phyloP scores from a whole-genome alignment of 352 stramenopile species.

The Phytophthora megakarya region DNA sequence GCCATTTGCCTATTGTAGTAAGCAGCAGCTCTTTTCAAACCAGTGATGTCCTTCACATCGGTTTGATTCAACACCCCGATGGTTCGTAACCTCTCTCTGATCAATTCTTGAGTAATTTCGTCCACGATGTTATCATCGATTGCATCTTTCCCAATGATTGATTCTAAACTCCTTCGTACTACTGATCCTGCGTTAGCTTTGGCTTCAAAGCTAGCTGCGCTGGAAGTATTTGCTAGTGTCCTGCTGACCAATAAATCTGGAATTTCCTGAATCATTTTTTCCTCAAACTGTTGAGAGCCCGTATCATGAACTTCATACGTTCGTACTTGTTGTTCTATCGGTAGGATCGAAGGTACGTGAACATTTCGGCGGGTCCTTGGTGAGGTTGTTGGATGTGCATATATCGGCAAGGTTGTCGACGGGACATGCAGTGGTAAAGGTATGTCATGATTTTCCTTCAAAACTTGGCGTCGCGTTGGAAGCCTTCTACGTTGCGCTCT shows the following conservation, averaged over 20 bases:
- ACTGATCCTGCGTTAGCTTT: constrained; percentile 13
- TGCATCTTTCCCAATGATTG: constrained; percentile 26
- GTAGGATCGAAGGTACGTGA: neutral
- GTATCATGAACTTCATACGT: constrained; percentile 28
- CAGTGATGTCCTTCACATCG: constrained; percentile 34
- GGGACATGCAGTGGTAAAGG: constrained; percentile 3
- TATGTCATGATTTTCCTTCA: neutral
- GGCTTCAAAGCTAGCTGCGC: neutral
- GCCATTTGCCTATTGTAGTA: constrained; percentile 40
- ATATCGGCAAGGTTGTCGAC: constrained; percentile 36
- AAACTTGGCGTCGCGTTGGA: neutral
- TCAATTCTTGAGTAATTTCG: constrained; percentile 44
- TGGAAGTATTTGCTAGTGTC: constrained; percentile 25
- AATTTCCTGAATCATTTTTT: constrained; percentile 33
- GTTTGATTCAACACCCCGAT: neutral
- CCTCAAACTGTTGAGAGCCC: constrained; percentile 18
- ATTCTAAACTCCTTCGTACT: constrained; percentile 47
- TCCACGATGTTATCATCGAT: constrained; percentile 39
- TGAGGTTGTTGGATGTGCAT: constrained; percentile 11
- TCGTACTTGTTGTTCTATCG: constrained; percentile 15
- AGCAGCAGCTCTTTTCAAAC: constrained; percentile 39
- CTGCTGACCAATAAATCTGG: constrained; percentile 42
- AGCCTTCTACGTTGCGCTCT: neutral
- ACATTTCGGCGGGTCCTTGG: neutral
- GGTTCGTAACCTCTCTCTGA: constrained; percentile 33